These are phyloP conservation scores for Nothophaeocryptopus gaeumannii DNA, from an alignment of 2,329 filamentous ascomycete genomes.

Conservation along the genomic window DNA sequence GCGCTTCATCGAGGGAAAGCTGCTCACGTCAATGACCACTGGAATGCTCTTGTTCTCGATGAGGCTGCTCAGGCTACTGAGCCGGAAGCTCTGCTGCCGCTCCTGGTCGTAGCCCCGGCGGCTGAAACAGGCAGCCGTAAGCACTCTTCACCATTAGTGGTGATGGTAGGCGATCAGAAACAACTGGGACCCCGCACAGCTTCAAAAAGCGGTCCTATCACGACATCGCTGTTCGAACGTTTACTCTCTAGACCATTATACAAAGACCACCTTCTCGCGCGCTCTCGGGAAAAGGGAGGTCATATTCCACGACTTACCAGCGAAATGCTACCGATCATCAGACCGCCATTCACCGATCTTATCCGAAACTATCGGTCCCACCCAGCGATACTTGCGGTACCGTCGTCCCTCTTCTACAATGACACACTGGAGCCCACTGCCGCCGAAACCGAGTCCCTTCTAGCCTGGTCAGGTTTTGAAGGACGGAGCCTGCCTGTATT, in stretches of 20 bases:
- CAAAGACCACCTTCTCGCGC: conserved; percentile 26
- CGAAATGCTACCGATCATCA: conserved; percentile 26
- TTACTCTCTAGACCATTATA: conserved; percentile 23
- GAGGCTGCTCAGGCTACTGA: conserved; percentile 30
- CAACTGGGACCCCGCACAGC: conserved; percentile 30
- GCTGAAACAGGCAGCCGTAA: too few species aligned
- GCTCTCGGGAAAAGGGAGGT: conserved; percentile 21
- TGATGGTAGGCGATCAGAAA: conserved; percentile 29
- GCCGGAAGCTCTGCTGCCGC: conserved; percentile 24
- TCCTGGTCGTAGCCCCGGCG: conserved; percentile 22
- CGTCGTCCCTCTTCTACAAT: conserved; percentile 28
- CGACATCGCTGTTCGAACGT: conserved; percentile 27
- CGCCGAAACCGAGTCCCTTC: conserved; percentile 16
- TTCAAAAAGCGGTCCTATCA: conserved; percentile 18
- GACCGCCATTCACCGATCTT: conserved; percentile 27
- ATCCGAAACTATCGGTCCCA: conserved; percentile 32
- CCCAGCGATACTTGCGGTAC: conserved; percentile 26
- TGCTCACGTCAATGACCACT: conserved; percentile 19
- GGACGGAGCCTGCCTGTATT: conserved; percentile 23
- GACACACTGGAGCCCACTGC: conserved; percentile 28
- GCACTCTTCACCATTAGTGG: conserved; percentile 10
- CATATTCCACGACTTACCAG: conserved; percentile 24
- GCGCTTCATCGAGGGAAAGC: conserved; percentile 16
- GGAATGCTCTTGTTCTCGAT: conserved; percentile 27
- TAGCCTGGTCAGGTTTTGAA: conserved; percentile 23